Evolutionary conservation across 495 filamentous ascomycete species (phyloP).

Genomic region (Amphirosellinia nigrospora): DNA sequence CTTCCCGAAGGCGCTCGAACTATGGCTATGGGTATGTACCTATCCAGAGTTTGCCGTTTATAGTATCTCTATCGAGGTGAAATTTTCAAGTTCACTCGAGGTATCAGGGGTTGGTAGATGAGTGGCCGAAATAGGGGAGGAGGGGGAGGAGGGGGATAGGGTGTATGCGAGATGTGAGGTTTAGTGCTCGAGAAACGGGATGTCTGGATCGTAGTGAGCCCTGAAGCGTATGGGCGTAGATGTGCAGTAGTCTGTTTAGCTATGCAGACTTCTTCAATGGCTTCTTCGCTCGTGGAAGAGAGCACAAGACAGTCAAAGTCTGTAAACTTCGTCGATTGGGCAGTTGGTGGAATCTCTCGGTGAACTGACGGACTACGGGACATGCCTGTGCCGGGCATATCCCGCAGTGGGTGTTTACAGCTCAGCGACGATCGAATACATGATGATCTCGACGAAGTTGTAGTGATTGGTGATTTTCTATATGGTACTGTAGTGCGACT

Average conservation of each 20-base stretch:
- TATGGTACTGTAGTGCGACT: constrained; percentile 62
- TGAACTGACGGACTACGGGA: constrained; percentile 82
- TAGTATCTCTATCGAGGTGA: background rate
- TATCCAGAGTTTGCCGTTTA: background rate
- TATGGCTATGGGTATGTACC: constrained; percentile 15
- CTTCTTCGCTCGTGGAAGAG: constrained; percentile 26
- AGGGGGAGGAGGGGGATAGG: constrained; percentile 24
- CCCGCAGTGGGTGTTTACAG: constrained; percentile 92
- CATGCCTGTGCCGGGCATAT: constrained; percentile 56
- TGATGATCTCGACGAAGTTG: constrained; percentile 80
- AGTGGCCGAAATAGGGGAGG: constrained; percentile 1
- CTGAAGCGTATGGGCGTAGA: constrained; percentile 24
- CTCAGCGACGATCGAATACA: constrained; percentile 89
- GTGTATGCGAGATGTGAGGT: constrained; percentile 21
- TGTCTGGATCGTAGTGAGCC: constrained; percentile 21
- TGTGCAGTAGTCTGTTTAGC: constrained; percentile 32
- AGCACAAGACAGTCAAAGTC: constrained; percentile 53
- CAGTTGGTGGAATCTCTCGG: constrained; percentile 73
- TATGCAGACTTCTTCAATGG: constrained; percentile 36
- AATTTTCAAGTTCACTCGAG: constrained; percentile 8
- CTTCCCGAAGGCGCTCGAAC: constrained; percentile 16
- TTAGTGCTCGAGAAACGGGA: background rate
- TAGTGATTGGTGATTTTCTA: constrained; percentile 48
- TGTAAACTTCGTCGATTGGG: constrained; percentile 76
- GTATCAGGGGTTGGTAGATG: background rate